Conservation (phyloP, 176 grass and related monocot genomes). For the Zizania latifolia region DNA sequence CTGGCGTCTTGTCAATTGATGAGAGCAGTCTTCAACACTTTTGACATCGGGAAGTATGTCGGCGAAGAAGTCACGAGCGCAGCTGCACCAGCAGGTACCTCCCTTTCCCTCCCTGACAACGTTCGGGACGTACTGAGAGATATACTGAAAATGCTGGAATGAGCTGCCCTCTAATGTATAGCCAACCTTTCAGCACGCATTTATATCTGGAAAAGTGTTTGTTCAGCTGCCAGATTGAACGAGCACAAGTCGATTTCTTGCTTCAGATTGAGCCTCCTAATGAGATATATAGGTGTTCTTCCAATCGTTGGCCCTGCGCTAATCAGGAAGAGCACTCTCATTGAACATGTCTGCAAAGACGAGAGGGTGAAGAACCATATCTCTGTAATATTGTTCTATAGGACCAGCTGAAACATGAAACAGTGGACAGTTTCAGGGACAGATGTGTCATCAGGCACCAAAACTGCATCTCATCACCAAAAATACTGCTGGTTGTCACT, state of each 20-base stretch:
- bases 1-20: too few species aligned
- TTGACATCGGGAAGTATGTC: too few species aligned
- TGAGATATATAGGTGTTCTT: background rate
- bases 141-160: too few species aligned
- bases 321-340: conserved; percentile 16
- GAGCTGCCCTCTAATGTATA: too few species aligned
- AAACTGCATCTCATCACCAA: too few species aligned
- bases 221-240: conserved; percentile 3
- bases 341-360: background rate
- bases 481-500: conserved; percentile 1
- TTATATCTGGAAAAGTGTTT: too few species aligned
- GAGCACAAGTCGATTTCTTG: background rate
- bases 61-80: too few species aligned
- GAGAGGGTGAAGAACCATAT: background rate
- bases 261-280: background rate
- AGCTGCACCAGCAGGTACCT: too few species aligned
- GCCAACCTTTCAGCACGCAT: too few species aligned
- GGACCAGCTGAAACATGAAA: background rate
- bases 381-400: background rate
- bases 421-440: fast-evolving
- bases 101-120: too few species aligned
- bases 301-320: background rate
- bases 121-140: too few species aligned
- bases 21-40: too few species aligned
- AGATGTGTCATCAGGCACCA: background rate